Evolutionary conservation across 2,329 filamentous ascomycete genomes (phyloP).

Genomic region (Fonsecaea multimorphosa): DNA sequence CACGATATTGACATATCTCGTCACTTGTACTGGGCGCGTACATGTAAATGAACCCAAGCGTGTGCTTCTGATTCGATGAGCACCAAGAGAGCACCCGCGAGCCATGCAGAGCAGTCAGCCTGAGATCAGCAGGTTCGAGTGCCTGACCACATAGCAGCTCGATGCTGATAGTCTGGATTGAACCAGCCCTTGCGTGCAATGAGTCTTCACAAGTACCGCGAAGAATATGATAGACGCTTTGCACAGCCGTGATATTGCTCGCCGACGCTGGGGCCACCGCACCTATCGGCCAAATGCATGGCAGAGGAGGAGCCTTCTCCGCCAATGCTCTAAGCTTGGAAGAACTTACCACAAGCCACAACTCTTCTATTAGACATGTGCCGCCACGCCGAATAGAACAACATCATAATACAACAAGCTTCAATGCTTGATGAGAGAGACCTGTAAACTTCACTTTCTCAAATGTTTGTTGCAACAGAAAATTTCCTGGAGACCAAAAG

Average conservation of each 20-base stretch:
- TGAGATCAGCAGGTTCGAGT: background rate
- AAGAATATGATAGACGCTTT: background rate
- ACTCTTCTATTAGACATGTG: background rate
- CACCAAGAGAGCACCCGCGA: background rate
- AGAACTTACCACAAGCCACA: conserved; percentile 1
- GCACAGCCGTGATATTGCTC: background rate
- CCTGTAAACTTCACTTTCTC: background rate
- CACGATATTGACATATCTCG: background rate
- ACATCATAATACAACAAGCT: background rate
- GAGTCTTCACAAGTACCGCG: background rate
- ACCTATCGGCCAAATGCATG: background rate
- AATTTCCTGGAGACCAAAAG: background rate
- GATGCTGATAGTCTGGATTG: background rate
- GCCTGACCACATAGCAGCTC: background rate
- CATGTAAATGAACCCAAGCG: background rate
- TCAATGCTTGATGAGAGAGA: background rate
- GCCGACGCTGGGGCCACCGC: background rate
- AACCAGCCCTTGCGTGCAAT: background rate
- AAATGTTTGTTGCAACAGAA: background rate
- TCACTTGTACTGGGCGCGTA: background rate
- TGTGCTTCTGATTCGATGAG: background rate
- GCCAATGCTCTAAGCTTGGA: background rate
- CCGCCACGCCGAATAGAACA: background rate
- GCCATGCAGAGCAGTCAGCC: background rate
- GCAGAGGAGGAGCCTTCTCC: background rate